Evolutionary conservation across 1,284 basidiomycete species (phyloP).

Genomic region (Ustilago lituana): DNA sequence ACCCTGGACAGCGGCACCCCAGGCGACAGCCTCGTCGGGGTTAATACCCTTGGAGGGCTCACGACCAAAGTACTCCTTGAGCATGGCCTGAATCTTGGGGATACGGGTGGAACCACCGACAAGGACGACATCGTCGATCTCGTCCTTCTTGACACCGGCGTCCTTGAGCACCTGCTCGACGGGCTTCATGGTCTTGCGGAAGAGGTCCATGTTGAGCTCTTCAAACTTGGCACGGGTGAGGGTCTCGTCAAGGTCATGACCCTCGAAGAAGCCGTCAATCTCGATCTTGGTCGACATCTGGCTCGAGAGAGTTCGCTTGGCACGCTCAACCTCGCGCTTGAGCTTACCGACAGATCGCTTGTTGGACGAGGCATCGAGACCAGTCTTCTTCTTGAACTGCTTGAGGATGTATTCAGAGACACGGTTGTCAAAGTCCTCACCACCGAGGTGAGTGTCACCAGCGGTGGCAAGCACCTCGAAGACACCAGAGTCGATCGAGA

Average conservation of each 20-base stretch:
- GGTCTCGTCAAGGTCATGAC: conserved; percentile 96
- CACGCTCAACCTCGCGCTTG: conserved; percentile 98
- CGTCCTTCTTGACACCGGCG: conserved; percentile 95
- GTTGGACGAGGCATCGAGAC: conserved; percentile 80
- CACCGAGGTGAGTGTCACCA: conserved; percentile 98
- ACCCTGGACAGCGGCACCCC: conserved; percentile 96
- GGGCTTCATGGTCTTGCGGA: conserved; percentile 99
- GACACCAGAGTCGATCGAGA: conserved; percentile 95
- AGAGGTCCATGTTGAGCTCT: conserved; percentile 97
- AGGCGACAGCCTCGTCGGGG: conserved; percentile 80
- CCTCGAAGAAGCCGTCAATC: conserved; percentile 86
- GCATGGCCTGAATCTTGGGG: conserved; percentile 89
- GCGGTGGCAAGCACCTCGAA: conserved; percentile 97
- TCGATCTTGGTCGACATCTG: conserved; percentile 79
- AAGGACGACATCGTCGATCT: conserved; percentile 93
- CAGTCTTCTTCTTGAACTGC: conserved; percentile 68
- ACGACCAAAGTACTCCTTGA: conserved; percentile 94
- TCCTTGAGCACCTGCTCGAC: conserved; percentile 99
- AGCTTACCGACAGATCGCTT: conserved; percentile 93
- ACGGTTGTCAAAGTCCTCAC: conserved; percentile 97
- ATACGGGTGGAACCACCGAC: conserved; percentile 99
- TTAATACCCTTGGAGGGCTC: conserved; percentile 93
- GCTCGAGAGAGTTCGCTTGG: conserved; percentile 91
- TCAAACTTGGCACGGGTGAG: conserved; percentile 94
- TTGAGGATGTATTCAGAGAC: conserved; percentile 67